Evolutionary conservation across 1,284 basidiomycete species (phyloP), one percentile per base, ranked within the genome.

Genomic region (Apiotrichum porosum): DNA sequence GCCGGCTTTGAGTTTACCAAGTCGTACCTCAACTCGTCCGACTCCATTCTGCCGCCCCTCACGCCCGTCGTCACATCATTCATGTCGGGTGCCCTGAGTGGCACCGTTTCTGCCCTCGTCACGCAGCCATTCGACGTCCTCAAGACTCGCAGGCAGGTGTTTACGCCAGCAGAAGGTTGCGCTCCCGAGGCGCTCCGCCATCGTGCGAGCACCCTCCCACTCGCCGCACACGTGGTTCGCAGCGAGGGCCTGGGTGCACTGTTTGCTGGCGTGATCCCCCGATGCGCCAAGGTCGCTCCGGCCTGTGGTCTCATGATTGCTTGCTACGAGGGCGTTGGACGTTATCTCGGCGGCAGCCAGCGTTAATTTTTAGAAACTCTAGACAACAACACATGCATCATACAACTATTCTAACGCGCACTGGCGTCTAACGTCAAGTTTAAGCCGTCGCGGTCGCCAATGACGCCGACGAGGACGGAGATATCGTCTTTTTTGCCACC

Each of bases 71-170:
- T 56, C 12, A 66, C 64, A 18, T 68, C 69, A 0, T 72, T 73
- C 52, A 49, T 71, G 17, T 69, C 68, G 2, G 73, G 73, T 9
- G 71, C 71, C 2, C 14, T 68, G 2, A 65, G 62, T 24, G 72
- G 72, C 18, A 74, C 68, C 38, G 76, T 85, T 0, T 88, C 94
- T 3, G 91, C 94, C 0, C 76, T 97, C 9, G 52, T 94, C 31
- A 97, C 94, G 2, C 91, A 92, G 30, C 94, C 95, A 0, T 97
- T 97, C 64, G 94, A 98, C 66, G 88, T 97, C 17, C 79, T 97
- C 55, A 98, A 98, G 75, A 98, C 95, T 3, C 80, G 93, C 37
- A 77, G 88, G 42, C 94, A 98, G 65, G 83, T 74, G 3, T 71
- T 68, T 84, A 42, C 73, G 81, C 57, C 69, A 81, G 51, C 86